Conservation (phyloP, 1,284 basidiomycete species). For the Pseudozyma sp. region DNA sequence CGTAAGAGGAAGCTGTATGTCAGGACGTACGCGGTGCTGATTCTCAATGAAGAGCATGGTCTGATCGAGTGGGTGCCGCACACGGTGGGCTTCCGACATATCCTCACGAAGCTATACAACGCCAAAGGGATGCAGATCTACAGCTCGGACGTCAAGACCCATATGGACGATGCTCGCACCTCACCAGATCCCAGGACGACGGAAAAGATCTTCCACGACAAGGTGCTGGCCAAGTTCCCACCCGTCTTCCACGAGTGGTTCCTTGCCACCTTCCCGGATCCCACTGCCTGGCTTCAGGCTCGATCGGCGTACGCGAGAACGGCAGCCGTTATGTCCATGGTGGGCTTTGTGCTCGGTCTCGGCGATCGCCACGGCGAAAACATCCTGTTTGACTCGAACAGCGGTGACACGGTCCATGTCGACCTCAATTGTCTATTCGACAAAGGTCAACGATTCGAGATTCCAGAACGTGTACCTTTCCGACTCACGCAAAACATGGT, state of each 20-base stretch:
- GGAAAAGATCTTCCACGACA: constrained; percentile 75
- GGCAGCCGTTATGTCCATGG: constrained; percentile 97
- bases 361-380: constrained; percentile 98
- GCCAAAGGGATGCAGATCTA: constrained; percentile 63
- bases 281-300: constrained; percentile 90
- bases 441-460: constrained; percentile 86
- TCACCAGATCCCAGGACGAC: constrained; percentile 71
- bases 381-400: constrained; percentile 88
- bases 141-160: constrained; percentile 73
- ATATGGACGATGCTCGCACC: constrained; percentile 76
- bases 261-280: constrained; percentile 94
- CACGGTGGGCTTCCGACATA: constrained; percentile 84
- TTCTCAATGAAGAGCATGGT: constrained; percentile 96
- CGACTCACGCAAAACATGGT: constrained; percentile 93
- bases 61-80: constrained; percentile 99
- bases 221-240: constrained; percentile 75
- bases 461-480: constrained; percentile 94
- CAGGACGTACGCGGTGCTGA: constrained; percentile 90
- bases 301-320: constrained; percentile 88
- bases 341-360: constrained; percentile 95
- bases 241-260: constrained; percentile 99
- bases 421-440: constrained; percentile 99
- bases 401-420: constrained; percentile 93
- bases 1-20: constrained; percentile 71
- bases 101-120: constrained; percentile 82